phyloP scores from a whole-genome alignment of 1,284 basidiomycete species.

The Tranzscheliella williamsii region DNA sequence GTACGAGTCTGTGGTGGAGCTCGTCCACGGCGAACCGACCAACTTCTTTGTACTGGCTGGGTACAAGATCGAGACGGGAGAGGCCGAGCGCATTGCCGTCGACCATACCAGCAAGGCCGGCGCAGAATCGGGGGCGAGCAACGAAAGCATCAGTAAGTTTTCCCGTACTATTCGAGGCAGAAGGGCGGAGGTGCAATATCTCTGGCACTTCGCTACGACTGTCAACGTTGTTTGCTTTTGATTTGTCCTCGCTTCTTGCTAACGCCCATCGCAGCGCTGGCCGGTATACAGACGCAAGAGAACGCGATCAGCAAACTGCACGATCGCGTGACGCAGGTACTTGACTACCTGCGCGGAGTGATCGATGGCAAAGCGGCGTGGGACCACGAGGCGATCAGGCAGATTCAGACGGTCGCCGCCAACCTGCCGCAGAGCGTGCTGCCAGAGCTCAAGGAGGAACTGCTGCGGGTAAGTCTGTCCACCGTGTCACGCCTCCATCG shows the following conservation, averaged over 20 bases:
- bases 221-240: not conserved
- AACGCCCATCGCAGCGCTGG: constrained; percentile 75
- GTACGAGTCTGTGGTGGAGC: constrained; percentile 49
- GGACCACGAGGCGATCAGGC: constrained; percentile 74
- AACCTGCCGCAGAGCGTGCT: constrained; percentile 62
- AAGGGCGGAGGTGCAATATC: too few species aligned
- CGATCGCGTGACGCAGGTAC: constrained; percentile 80
- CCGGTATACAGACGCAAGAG: constrained; percentile 84
- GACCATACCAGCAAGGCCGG: constrained; percentile 90
- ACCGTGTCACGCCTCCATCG: too few species aligned
- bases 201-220: too few species aligned
- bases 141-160: constrained; percentile 62
- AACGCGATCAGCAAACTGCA: constrained; percentile 95
- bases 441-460: constrained; percentile 41
- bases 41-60: constrained; percentile 73
- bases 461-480: constrained; percentile 17
- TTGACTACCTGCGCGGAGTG: constrained; percentile 68
- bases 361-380: constrained; percentile 20
- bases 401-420: constrained; percentile 80
- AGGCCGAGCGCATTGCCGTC: constrained; percentile 96
- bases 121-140: constrained; percentile 71
- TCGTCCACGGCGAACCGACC: constrained; percentile 28
- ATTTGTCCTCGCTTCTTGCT: too few species aligned
- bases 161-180: not conserved
- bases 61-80: constrained; percentile 91